Evolutionary conservation across 176 grass and related monocot species (phyloP).

Genomic region (Oryza australiensis): DNA sequence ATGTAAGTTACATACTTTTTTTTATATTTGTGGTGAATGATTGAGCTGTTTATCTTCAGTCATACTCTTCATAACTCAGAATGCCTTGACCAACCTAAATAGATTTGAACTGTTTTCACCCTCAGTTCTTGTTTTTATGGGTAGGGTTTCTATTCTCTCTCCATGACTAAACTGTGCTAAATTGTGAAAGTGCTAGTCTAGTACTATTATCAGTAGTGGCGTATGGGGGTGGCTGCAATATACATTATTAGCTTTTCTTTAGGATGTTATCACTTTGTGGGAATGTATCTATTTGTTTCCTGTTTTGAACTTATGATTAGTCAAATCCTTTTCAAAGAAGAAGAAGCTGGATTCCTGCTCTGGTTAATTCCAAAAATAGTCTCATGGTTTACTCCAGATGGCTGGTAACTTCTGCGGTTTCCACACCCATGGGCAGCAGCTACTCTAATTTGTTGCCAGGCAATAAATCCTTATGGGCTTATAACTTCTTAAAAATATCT

Average conservation of each 20-base stretch:
- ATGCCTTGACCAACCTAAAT: background rate
- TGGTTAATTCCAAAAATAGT: background rate
- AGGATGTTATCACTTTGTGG: background rate
- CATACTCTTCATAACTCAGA: background rate
- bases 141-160: background rate
- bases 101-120: background rate
- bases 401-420: background rate
- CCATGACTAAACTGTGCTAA: background rate
- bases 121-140: background rate
- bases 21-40: background rate
- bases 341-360: constrained; percentile 7
- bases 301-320: constrained; percentile 1
- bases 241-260: background rate
- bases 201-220: background rate
- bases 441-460: constrained; percentile 8
- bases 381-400: constrained; percentile 18
- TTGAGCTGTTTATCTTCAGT: constrained; percentile 8
- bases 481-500: background rate
- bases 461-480: background rate
- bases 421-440: background rate
- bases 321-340: background rate
- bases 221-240: background rate
- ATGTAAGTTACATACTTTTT: constrained; percentile 56
- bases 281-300: background rate
- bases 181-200: constrained; percentile 5